Evolutionary conservation across 2,329 filamentous ascomycete species (phyloP).

Genomic region (Dactylellina haptotyla): DNA sequence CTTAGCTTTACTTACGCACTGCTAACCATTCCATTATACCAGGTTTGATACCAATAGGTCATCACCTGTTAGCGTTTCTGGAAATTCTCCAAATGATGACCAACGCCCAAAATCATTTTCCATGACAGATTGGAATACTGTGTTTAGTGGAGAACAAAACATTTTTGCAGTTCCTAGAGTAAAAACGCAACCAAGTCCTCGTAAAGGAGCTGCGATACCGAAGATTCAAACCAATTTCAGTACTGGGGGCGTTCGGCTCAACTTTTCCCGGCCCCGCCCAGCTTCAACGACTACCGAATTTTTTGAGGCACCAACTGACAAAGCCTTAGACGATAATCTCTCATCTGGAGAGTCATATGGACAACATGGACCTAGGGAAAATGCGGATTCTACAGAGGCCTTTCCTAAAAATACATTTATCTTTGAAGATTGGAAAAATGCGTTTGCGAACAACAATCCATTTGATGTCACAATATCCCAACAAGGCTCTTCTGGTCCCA

Average conservation of each 20-base stretch:
- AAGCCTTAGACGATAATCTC: background rate
- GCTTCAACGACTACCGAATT: slow-evolving; percentile 26
- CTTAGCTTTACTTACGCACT: background rate
- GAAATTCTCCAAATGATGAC: slow-evolving; percentile 12
- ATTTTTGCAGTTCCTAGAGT: slow-evolving; percentile 34
- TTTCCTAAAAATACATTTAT: slow-evolving; percentile 32
- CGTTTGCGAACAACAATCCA: slow-evolving; percentile 46
- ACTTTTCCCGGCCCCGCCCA: slow-evolving; percentile 50
- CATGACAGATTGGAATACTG: slow-evolving; percentile 38
- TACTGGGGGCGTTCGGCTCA: slow-evolving; percentile 9
- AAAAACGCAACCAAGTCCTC: slow-evolving; percentile 42
- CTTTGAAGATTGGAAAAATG: slow-evolving; percentile 50
- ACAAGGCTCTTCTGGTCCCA: slow-evolving; percentile 5
- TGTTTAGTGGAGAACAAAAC: slow-evolving; percentile 41
- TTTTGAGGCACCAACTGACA: background rate
- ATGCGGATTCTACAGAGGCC: background rate
- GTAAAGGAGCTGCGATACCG: slow-evolving; percentile 32
- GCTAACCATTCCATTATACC: background rate
- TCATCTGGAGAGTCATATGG: slow-evolving; percentile 5
- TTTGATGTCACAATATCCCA: slow-evolving; percentile 40
- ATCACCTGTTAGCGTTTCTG: slow-evolving; percentile 22
- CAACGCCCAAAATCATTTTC: slow-evolving; percentile 35
- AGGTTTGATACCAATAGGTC: slow-evolving; percentile 39
- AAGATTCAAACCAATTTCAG: slow-evolving; percentile 46
- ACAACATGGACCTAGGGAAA: background rate